Base-by-base conservation (phyloP, 345 rosid genomes). In the Acer yangbiense region DNA sequence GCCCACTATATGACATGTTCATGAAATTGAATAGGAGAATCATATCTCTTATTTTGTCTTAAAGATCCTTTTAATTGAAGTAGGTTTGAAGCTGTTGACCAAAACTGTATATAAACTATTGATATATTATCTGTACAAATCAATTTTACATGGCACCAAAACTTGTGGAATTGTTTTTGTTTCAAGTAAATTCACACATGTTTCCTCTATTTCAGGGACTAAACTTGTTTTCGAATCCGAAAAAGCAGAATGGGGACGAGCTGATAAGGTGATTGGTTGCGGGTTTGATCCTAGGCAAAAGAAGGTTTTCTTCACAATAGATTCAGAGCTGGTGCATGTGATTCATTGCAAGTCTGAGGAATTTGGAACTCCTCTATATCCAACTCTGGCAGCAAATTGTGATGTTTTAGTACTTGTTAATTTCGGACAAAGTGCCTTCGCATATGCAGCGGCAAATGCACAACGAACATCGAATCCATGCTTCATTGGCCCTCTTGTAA, bases 401-500 rank as follows among this genome's bases (percentile, higher is more conserved):
- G 89, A 88, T 50, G 67, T 82, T 54, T 18, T 77, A 44, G 82
- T 88, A 41, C 83, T 91, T 1, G 90, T 88, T 21, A 91, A 91
- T 76, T 88, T 89, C 1, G 95, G 93, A 46, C 95, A 91, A 80
- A 84, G 89, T 46, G 76, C 78, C 3, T 91, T 89, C 79, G 78
- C 73, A 16, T 91, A 87, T 68, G 78, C 76, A 10, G 89, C 86
- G 4, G 93, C 93, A 2, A 91, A 91, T 76, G 80, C 80, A 0
- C 88, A 83, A 17, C 75, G 95, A 70, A 88, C 95, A 7, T 85
- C 90, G 0, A 91, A 89, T 76, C 95, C 93, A 29, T 91, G 95
- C 82, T 89, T 91, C 81, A 82, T 83, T 21, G 85, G 88, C 44
- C 86, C 91, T 6, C 84, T 80, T 21, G 87, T 52, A 29, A 86